Evolutionary conservation across 345 rosid species (phyloP).

Genomic region (Gossypium rotundifolium): DNA sequence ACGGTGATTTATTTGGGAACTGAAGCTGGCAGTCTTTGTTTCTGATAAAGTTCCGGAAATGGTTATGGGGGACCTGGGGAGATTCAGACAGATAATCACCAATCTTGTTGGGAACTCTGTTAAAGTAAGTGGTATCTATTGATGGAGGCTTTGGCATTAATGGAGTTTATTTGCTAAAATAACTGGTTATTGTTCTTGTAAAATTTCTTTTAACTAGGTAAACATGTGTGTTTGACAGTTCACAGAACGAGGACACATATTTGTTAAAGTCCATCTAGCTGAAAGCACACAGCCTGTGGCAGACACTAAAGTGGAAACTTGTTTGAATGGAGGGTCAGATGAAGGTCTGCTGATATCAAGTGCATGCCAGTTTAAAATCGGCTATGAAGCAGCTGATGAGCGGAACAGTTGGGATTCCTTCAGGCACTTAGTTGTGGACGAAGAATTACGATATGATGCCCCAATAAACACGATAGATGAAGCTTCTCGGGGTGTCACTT

Average conservation of each 20-base stretch:
- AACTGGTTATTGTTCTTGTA: background rate
- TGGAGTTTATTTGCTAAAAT: background rate
- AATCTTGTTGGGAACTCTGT: constrained; percentile 99
- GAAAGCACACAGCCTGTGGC: constrained; percentile 41
- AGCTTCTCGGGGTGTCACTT: constrained; percentile 42
- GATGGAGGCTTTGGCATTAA: background rate
- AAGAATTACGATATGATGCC: constrained; percentile 26
- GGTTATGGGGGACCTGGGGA: constrained; percentile 86
- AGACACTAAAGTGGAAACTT: constrained; percentile 32
- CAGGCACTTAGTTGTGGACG: constrained; percentile 52
- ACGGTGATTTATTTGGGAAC: constrained; percentile 19
- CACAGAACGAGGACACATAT: constrained; percentile 90
- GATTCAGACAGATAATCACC: constrained; percentile 91
- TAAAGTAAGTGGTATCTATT: constrained; percentile 48
- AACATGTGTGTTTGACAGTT: constrained; percentile 44
- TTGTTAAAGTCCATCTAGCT: constrained; percentile 77
- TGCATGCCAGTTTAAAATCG: constrained; percentile 50
- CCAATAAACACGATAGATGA: constrained; percentile 30
- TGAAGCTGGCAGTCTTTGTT: constrained; percentile 86
- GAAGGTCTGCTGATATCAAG: constrained; percentile 25
- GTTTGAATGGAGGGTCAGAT: constrained; percentile 48
- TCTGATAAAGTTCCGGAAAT: constrained; percentile 85
- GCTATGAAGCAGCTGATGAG: constrained; percentile 84
- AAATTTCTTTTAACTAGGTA: background rate
- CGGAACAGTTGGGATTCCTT: constrained; percentile 81